Conservation (phyloP, 495 filamentous ascomycete genomes). For the Xeromyces bisporus region DNA sequence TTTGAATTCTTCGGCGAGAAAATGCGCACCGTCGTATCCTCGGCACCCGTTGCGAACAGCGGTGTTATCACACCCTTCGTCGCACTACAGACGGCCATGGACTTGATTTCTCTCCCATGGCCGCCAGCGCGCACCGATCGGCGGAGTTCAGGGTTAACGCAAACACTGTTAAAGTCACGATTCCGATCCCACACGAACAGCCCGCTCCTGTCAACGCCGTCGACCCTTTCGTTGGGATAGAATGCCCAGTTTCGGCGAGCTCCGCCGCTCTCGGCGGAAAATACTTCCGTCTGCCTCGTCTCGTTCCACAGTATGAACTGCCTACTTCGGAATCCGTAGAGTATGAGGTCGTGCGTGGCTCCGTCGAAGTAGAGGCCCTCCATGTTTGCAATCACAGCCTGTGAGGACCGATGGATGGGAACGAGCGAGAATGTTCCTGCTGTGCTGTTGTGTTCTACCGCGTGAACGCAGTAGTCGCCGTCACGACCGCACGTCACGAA, state of each 20-base stretch:
- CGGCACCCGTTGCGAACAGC: conserved; percentile 63
- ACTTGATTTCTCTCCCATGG: conserved; percentile 82
- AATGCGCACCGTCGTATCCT: conserved; percentile 74
- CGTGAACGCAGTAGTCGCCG: conserved; percentile 48
- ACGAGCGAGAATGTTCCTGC: conserved; percentile 10
- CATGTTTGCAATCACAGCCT: conserved; percentile 49
- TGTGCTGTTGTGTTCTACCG: conserved; percentile 4
- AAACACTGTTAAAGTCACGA: conserved; percentile 23
- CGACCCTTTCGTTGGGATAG: conserved; percentile 17
- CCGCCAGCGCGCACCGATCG: conserved; percentile 44
- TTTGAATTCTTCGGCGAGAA: conserved; percentile 8
- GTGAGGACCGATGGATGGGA: conserved; percentile 35
- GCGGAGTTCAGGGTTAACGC: conserved; percentile 31
- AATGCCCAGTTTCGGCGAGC: conserved; percentile 56
- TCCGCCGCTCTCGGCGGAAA: conserved; percentile 64
- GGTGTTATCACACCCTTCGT: conserved; percentile 4
- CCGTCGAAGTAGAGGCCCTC: conserved; percentile 46
- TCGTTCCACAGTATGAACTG: conserved; percentile 70
- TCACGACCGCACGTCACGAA: conserved; percentile 56
- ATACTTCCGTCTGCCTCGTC: conserved; percentile 43
- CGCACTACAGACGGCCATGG: conserved; percentile 35
- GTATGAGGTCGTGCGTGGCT: conserved; percentile 32
- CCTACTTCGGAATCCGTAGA: conserved; percentile 68
- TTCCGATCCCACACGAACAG: conserved; percentile 37
- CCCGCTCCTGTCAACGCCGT: conserved; percentile 9